Percentiles rank a stretch among this genome's conserved stretches.
Conservation (phyloP, 179 eudicot species). For the Gypsophila paniculata region DNA sequence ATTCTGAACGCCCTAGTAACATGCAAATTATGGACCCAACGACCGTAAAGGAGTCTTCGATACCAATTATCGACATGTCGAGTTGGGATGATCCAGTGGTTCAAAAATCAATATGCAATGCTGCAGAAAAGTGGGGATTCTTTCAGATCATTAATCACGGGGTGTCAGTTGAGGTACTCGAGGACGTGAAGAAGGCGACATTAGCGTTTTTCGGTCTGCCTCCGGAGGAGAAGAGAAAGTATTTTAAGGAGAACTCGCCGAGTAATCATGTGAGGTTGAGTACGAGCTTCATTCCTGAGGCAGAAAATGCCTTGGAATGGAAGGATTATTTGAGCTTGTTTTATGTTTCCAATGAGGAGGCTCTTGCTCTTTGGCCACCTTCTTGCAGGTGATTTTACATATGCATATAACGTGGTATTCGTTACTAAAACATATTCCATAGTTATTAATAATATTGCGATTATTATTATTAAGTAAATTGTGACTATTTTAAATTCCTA, state of each 20-base stretch:
- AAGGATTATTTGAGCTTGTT: conserved; percentile 52
- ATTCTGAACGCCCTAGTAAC: conserved; percentile 29
- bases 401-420: no score
- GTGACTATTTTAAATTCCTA: no score
- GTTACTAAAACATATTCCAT: no score
- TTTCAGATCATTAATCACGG: conserved; percentile 52
- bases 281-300: conserved; percentile 47
- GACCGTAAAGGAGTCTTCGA: conserved; percentile 20
- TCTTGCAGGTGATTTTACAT: conserved; percentile 36
- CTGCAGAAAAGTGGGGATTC: conserved; percentile 42
- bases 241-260: conserved; percentile 40
- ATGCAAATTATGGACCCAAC: conserved; percentile 21
- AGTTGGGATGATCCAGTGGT: conserved; percentile 31
- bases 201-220: conserved; percentile 34
- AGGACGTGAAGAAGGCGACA: conserved; percentile 38
- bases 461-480: no score
- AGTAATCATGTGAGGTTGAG: conserved; percentile 34
- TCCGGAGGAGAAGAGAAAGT: conserved; percentile 39
- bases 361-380: conserved; percentile 41
- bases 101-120: conserved; percentile 32
- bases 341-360: conserved; percentile 36
- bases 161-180: conserved; percentile 38
- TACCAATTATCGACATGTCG: conserved; percentile 45
- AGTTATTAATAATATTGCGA: no score
- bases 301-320: conserved; percentile 52